Evolutionary conservation across 148 eudicot genomes (phyloP), one percentile per base, ranked within the genome.

Genomic region (Vaccinium myrtillus): DNA sequence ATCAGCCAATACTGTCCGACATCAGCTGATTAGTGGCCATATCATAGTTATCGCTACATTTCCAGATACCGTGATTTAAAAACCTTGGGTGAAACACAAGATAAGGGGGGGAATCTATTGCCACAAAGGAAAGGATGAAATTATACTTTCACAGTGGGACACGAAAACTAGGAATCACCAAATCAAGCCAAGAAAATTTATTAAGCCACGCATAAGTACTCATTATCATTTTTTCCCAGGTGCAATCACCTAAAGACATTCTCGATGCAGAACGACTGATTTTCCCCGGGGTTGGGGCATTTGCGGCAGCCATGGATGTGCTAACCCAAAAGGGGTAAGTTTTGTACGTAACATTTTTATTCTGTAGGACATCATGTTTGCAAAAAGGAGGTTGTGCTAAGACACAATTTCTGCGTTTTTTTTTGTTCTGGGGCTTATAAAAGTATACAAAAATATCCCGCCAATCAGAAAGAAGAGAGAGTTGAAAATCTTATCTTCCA

Each of bases 271-370:
- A 91, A 56, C 94, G 98, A 25, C 98, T 97, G 73, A 87, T 97
- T 83, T 94, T 97, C 84, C 99, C 99, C 13, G 98, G 99, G 23
- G 99, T 97, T 49, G 99, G 99, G 63, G 99, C 99, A 58, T 97
- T 97, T 92, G 99, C 96, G 80, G 89, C 98, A 74, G 98, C 98
- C 69, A 97, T 97, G 95, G 95, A 93, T 84, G 92, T 97, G 81
- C 91, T 97, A 49, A 91, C 88, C 82, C 87, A 89, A 75, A 95
- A 81, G 14, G 98, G 96, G 99, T 97, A 80, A 83, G 87, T 83
- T 89, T 79, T 79, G 63, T 23, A 39, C 6, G 36, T 76, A 51
- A 49, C 16, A 39, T 49, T 2, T 51, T 75, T 65, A 27, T 65
- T 80, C 21, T 49, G 32, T 36, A 10, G 21, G 49, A 32, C 2